phyloP scores from a whole-genome alignment of 148 eudicot genomes.

The Rhododendron ferrugineum region DNA sequence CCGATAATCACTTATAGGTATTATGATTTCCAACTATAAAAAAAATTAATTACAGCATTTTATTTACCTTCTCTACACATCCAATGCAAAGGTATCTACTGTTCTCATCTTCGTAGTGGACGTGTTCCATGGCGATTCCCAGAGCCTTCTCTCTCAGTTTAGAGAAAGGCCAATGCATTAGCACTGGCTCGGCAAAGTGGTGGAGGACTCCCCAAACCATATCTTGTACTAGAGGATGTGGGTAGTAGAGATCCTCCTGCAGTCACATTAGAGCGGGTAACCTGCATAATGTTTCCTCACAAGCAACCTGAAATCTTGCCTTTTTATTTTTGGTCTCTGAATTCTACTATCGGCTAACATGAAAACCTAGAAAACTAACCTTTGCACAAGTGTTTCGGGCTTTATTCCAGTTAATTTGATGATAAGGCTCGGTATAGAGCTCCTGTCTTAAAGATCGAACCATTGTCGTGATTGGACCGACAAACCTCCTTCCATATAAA shows the following conservation, averaged over 20 bases:
- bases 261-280: background rate
- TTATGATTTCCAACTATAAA: background rate
- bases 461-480: conserved; percentile 35
- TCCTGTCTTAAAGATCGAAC: conserved; percentile 40
- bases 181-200: conserved; percentile 36
- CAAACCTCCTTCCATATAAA: conserved; percentile 61
- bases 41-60: background rate
- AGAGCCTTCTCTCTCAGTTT: conserved; percentile 36
- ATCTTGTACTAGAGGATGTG: conserved; percentile 44
- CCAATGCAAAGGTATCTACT: conserved; percentile 51
- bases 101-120: conserved; percentile 46
- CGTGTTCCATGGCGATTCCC: conserved; percentile 36
- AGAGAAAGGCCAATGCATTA: conserved; percentile 40
- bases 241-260: conserved; percentile 48
- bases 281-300: background rate
- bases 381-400: conserved; percentile 56
- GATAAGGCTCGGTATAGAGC: conserved; percentile 37
- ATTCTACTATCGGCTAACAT: background rate
- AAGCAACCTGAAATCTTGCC: background rate
- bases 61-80: conserved; percentile 43
- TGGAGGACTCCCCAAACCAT: conserved; percentile 43
- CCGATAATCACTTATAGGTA: background rate
- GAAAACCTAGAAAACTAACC: conserved; percentile 21
- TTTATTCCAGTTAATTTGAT: conserved; percentile 41
- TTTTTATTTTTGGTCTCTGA: background rate